phyloP scores from a whole-genome alignment of 1,139 yeast species.

The Blastobotrys indianensis region DNA sequence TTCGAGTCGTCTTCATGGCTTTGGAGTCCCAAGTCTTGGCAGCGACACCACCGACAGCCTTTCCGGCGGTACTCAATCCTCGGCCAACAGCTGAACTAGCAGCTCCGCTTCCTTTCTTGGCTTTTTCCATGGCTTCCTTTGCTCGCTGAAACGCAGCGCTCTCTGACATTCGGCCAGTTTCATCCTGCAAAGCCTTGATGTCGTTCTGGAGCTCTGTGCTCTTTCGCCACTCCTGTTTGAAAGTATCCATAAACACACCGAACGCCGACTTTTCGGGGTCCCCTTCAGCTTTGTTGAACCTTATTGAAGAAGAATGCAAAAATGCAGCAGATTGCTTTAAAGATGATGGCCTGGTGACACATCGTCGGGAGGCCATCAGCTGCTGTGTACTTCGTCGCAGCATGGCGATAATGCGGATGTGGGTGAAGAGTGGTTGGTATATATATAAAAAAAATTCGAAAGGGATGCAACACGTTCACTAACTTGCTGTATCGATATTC shows the following conservation, averaged over 20 bases:
- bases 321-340: background rate
- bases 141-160: slow-evolving; percentile 92
- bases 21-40: slow-evolving; percentile 95
- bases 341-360: background rate
- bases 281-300: slow-evolving; percentile 6
- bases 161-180: slow-evolving; percentile 91
- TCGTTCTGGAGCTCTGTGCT: slow-evolving; percentile 85
- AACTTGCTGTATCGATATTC: too few species aligned
- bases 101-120: slow-evolving; percentile 42
- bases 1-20: slow-evolving; percentile 80
- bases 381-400: too few species aligned
- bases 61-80: slow-evolving; percentile 86
- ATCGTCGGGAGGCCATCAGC: too few species aligned
- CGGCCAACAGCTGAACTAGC: slow-evolving; percentile 68
- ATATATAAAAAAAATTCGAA: too few species aligned
- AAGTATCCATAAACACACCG: slow-evolving; percentile 90
- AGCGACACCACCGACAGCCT: slow-evolving; percentile 86
- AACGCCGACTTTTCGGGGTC: slow-evolving; percentile 60
- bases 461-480: too few species aligned
- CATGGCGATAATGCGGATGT: too few species aligned
- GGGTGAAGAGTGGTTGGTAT: too few species aligned
- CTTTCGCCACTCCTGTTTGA: slow-evolving; percentile 84
- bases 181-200: slow-evolving; percentile 92
- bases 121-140: slow-evolving; percentile 83
- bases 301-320: slow-evolving; percentile 5